A percentile compares a stretch with the other conserved stretches of the same genome.
Evolutionary conservation across 805 yeast genomes (phyloP).

Genomic region (Cyberlindnera euphorbiae): DNA sequence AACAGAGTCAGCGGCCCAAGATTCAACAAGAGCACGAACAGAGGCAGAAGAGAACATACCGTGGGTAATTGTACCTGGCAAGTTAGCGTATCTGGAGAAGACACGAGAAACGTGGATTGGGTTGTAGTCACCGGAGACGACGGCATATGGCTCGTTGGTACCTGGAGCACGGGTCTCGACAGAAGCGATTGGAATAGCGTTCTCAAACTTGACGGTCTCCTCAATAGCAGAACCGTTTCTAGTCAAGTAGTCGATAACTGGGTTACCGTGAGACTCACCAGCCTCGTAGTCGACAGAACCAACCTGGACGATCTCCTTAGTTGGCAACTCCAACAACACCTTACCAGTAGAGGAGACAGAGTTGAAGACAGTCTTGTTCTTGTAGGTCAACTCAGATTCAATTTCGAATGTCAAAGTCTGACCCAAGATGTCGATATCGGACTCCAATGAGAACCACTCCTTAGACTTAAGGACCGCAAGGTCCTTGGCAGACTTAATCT

Average conservation of each 20-base stretch:
- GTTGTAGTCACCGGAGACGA: constrained; percentile 96
- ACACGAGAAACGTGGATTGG: constrained; percentile 97
- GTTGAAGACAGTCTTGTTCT: constrained; percentile 68
- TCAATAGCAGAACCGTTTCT: constrained; percentile 93
- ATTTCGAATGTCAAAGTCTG: constrained; percentile 86
- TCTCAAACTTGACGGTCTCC: constrained; percentile 88
- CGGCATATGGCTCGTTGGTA: constrained; percentile 94
- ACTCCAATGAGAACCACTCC: constrained; percentile 94
- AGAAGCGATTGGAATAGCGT: constrained; percentile 78
- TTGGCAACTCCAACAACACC: constrained; percentile 82
- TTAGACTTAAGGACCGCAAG: constrained; percentile 90
- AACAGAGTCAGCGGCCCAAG: constrained; percentile 97
- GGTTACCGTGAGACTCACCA: constrained; percentile 93
- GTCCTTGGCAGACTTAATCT: constrained; percentile 73
- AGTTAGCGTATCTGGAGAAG: constrained; percentile 85
- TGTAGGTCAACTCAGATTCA: constrained; percentile 77
- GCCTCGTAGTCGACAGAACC: constrained; percentile 86
- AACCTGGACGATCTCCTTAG: constrained; percentile 80
- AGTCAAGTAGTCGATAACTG: constrained; percentile 87
- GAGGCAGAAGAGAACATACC: constrained; percentile 99
- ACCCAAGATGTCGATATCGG: constrained; percentile 64
- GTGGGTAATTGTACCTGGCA: constrained; percentile 97
- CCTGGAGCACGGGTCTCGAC: constrained; percentile 74
- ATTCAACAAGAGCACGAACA: constrained; percentile 91
- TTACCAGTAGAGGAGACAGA: constrained; percentile 82